Evolutionary conservation across 1,284 basidiomycete species (phyloP).

Genomic region (Ceratobasidium sp.): DNA sequence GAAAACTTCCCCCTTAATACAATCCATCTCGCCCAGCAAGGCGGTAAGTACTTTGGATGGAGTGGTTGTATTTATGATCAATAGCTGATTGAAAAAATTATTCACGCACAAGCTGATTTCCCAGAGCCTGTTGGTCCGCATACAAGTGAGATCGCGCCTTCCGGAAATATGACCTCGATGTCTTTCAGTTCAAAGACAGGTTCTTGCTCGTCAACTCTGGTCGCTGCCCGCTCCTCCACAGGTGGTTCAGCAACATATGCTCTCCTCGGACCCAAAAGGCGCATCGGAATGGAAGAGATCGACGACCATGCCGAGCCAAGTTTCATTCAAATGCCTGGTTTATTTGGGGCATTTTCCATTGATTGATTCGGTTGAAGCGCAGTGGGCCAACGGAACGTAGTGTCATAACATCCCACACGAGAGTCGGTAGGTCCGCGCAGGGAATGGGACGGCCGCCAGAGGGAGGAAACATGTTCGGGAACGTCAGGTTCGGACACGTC

Average conservation of each 20-base stretch:
- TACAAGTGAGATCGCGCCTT: slow-evolving; percentile 25
- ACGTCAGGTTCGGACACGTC: slow-evolving; percentile 7
- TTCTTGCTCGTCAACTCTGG: not conserved
- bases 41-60: slow-evolving; percentile 44
- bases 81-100: too few species aligned
- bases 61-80: too few species aligned
- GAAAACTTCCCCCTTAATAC: slow-evolving; percentile 23
- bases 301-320: not conserved
- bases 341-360: too few species aligned
- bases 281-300: not conserved
- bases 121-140: slow-evolving; percentile 43
- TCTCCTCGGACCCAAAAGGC: not conserved
- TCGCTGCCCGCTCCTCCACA: not conserved
- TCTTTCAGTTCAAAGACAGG: slow-evolving; percentile 37
- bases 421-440: slow-evolving; percentile 21
- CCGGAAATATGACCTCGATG: slow-evolving; percentile 32
- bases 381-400: slow-evolving; percentile 26
- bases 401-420: slow-evolving; percentile 29
- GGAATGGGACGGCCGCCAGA: not conserved
- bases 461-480: slow-evolving; percentile 16
- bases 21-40: slow-evolving; percentile 46
- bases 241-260: not conserved
- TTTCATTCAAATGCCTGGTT: not conserved
- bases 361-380: not conserved
- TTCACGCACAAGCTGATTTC: slow-evolving; percentile 41